A percentile compares a stretch with the other conserved stretches of the same genome.
Evolutionary conservation across 352 stramenopile genomes (phyloP).

Genomic region (Globisporangium sylvaticum): DNA sequence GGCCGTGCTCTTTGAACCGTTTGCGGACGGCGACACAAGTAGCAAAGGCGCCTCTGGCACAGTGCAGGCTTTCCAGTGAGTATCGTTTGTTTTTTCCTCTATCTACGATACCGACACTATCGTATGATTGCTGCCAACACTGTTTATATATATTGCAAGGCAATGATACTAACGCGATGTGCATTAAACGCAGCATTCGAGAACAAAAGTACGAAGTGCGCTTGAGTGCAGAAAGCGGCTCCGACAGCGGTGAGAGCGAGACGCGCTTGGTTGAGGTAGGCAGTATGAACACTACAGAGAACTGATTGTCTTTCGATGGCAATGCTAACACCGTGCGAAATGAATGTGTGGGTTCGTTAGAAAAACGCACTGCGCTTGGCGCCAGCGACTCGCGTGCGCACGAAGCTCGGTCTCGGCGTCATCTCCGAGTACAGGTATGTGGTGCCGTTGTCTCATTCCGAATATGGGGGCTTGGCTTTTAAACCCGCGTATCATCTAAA

Average conservation of each 20-base stretch:
- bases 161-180: not conserved
- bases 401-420: conserved; percentile 27
- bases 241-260: not conserved
- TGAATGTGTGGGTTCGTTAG: conserved; percentile 8
- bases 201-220: conserved; percentile 19
- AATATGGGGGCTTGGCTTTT: no score
- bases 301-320: not conserved
- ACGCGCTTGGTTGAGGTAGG: conserved; percentile 5
- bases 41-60: conserved; percentile 7
- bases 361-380: conserved; percentile 34
- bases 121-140: not conserved
- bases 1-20: conserved; percentile 26
- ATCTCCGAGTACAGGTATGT: conserved; percentile 28
- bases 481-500: no score
- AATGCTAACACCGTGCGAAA: not conserved
- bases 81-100: not conserved
- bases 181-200: conserved; percentile 13
- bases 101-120: not conserved
- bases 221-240: not conserved
- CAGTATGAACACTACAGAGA: not conserved
- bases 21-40: not conserved
- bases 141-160: not conserved
- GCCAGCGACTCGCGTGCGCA: conserved; percentile 29
- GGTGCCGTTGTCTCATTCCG: no score
- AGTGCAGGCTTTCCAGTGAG: conserved; percentile 38